These are phyloP conservation scores for Zygosaccharomyces pseudobailii DNA, from an alignment of 1,139 yeast species.

Conservation along the genomic window DNA sequence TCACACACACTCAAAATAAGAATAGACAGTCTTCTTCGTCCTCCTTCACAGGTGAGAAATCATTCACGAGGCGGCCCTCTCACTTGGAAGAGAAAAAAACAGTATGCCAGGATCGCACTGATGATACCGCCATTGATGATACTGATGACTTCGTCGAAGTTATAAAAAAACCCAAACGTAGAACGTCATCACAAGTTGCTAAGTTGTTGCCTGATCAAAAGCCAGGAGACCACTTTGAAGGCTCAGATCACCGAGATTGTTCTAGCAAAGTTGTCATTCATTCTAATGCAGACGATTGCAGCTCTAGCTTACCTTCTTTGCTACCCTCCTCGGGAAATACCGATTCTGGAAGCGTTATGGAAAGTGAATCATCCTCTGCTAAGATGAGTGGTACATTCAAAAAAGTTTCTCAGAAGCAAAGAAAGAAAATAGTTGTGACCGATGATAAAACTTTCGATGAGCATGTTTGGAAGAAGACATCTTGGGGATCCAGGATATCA, in stretches of 20 bases:
- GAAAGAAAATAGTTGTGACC: slow-evolving; percentile 12
- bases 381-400: slow-evolving; percentile 19
- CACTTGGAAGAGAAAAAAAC: slow-evolving; percentile 2
- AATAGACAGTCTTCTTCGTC: slow-evolving; percentile 8
- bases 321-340: slow-evolving; percentile 1
- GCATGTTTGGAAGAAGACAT: slow-evolving; percentile 8
- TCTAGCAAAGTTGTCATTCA: slow-evolving; percentile 11
- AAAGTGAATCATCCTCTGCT: slow-evolving; percentile 3
- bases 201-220: not conserved
- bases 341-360: not conserved
- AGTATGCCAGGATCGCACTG: slow-evolving; percentile 1
- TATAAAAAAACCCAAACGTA: slow-evolving; percentile 13
- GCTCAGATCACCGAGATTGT: not conserved
- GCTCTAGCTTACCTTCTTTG: slow-evolving; percentile 17
- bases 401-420: slow-evolving; percentile 28
- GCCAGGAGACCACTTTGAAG: not conserved
- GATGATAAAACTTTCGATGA: slow-evolving; percentile 30
- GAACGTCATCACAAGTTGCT: slow-evolving; percentile 4
- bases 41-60: not conserved
- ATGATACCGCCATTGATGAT: slow-evolving; percentile 15
- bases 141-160: slow-evolving; percentile 20
- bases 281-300: slow-evolving; percentile 4
- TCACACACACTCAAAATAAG: slow-evolving; percentile 1
- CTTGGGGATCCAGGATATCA: slow-evolving; percentile 14
- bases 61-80: not conserved